Evolutionary conservation across 208 protist species (phyloP), one percentile per base, ranked within the genome.

Genomic region (Sergeia podlipaevii): DNA sequence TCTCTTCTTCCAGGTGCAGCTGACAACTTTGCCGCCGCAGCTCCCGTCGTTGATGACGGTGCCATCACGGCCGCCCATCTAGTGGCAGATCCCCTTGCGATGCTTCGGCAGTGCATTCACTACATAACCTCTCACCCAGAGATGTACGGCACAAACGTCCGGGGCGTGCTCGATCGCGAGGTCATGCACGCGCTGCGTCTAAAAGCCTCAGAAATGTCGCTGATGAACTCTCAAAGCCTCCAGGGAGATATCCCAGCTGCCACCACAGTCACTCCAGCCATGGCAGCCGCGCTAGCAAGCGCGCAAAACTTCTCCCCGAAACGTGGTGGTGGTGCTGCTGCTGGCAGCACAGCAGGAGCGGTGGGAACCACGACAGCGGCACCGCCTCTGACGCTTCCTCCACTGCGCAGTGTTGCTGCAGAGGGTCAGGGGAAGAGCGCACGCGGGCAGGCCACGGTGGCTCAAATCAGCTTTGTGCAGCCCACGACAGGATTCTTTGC

Each of bases 101-200:
- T 83, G 55, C 67, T 94, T 33, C 77, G 85, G 1, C 67, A 76
- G 21, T 94, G 87, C 63, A 77, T 94, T 29, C 62, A 74, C 24
- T 82, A 89, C 69, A 68, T 94, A 36, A 67, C 65, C 53, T 76
- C 48, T 41, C 83, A 88, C 67, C 87, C 87, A 2, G 83, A 94
- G 26, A 41, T 80, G 3, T 94, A 94, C 60, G 87, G 87, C 21
- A 74, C 53, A 34, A 70, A 94, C 56, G 24, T 91, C 2, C 74
- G 72, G 2, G 80, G 63, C 17, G 48, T 94, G 5, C 60, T 94
- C 17, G 65, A 89, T 20, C 66, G 75, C 13, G 83, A 94, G 59
- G 52, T 85, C 6, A 70, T 83, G 63, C 71, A 89, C 61, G 86
- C 91, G 23, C 67, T 90, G 70, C 82, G 78, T n/a, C 57, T 90